phyloP scores from a whole-genome alignment of 495 filamentous ascomycete genomes.

The Xylaria bambusicola region DNA sequence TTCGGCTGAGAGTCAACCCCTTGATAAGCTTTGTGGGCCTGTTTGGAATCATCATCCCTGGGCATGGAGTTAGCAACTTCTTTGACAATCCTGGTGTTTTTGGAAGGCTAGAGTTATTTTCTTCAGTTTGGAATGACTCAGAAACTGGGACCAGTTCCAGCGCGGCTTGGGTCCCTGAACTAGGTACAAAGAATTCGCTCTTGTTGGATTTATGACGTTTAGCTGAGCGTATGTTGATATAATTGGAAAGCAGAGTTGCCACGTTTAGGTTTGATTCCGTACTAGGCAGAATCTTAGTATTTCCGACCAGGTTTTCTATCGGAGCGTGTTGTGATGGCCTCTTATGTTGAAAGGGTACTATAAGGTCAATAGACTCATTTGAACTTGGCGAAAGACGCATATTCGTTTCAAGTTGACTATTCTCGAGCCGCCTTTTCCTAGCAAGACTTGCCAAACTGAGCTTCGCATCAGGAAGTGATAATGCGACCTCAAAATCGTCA shows the following conservation, averaged over 20 bases:
- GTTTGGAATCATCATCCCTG: constrained; percentile 2
- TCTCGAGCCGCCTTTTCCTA: constrained; percentile 26
- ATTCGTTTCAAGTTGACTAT: background rate
- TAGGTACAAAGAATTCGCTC: constrained; percentile 26
- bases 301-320: background rate
- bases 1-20: constrained; percentile 25
- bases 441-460: constrained; percentile 19
- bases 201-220: constrained; percentile 28
- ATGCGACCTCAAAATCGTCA: constrained; percentile 51
- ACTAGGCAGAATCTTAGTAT: constrained; percentile 21
- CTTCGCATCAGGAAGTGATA: constrained; percentile 9
- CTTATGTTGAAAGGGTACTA: background rate
- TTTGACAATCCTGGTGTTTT: background rate
- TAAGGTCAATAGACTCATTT: constrained; percentile 9
- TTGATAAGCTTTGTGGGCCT: constrained; percentile 28
- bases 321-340: background rate
- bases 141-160: background rate
- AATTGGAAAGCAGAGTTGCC: constrained; percentile 29
- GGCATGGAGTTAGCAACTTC: constrained; percentile 21
- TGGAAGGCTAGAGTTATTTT: background rate
- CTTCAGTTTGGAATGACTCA: background rate
- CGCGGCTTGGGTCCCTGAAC: background rate
- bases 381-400: constrained; percentile 1
- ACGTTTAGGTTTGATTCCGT: constrained; percentile 23
- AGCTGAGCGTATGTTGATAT: constrained; percentile 27